Conservation (phyloP, 441 rosid genomes). For the Croton laevigatus region DNA sequence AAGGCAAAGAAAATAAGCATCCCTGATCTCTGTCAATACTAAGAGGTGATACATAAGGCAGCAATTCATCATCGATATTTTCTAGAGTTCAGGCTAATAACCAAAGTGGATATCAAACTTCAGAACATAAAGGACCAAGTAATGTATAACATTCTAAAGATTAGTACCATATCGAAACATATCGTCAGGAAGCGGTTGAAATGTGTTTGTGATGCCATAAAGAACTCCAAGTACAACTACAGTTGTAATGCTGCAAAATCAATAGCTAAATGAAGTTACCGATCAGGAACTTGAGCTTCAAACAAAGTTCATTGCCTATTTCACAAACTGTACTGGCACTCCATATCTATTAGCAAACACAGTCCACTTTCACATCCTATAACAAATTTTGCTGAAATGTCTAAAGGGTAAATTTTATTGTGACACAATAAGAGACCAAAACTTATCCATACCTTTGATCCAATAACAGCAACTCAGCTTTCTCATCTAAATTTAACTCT, state of each 20-base stretch:
- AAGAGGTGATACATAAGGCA: not conserved
- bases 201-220: constrained; percentile 54
- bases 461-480: constrained; percentile 72
- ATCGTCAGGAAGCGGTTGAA: constrained; percentile 79
- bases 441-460: constrained; percentile 67
- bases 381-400: not conserved
- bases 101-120: not conserved
- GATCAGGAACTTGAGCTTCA: not conserved
- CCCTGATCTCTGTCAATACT: not conserved
- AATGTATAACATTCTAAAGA: constrained; percentile 2
- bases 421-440: not conserved
- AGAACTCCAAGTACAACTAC: constrained; percentile 70
- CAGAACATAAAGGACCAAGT: not conserved
- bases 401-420: not conserved
- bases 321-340: not conserved
- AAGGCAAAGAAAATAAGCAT: not conserved
- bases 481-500: constrained; percentile 76
- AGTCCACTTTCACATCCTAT: not conserved
- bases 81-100: not conserved
- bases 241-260: constrained; percentile 66
- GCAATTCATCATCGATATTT: not conserved
- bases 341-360: not conserved
- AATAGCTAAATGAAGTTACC: constrained; percentile 24
- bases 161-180: constrained; percentile 71
- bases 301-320: not conserved